Evolutionary conservation across 164 flowering plant genomes (phyloP), one percentile per base, ranked within the genome.

Genomic region (Kalanchoe fedtschenkoi): DNA sequence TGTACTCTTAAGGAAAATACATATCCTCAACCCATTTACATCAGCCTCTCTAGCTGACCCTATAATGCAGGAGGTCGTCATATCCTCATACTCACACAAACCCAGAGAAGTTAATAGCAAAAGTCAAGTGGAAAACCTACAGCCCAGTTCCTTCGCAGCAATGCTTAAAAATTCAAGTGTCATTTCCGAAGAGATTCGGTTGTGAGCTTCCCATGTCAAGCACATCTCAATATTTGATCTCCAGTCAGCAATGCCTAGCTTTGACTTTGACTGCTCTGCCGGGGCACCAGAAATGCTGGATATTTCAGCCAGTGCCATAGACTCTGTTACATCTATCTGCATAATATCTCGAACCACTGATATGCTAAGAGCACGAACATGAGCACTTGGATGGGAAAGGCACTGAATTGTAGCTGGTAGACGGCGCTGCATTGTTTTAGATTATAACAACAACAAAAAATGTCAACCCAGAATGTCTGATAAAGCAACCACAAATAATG

Each of bases 371-470:
- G 98, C 89, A 29, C 98, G 95, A 54, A 92, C 96, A 72, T 86
- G 95, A 16, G 98, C 96, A 74, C 96, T 92, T 63, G 91, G 96
- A 75, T 87, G 96, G 74, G 93, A 89, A 62, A 92, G 86, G 77
- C 98, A 92, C 19, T 76, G 87, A 42, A 81, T 61, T 11, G 93
- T 89, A 29, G 98, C 91, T 57, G 96, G 79, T 62, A 92, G 79
- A 30, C 97, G 98, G 72, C 98, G 89, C 96, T 92, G 95, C 86
- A 84, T 41, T 38, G 34, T 6, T 26, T 17, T 62, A 68, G 11
- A 26, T 22, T 30, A n/a, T 30, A 61, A 65, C 53, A 54, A 22
- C n/a, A n/a, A n/a, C n/a, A n/a, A 58, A 55, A 11, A 70, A 35
- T 33, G n/a, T 42, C 38, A 7, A 29, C 19, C 29, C 43, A 24